Evolutionary conservation across 1,139 yeast genomes (phyloP).

Genomic region (Hansenula sp.): DNA sequence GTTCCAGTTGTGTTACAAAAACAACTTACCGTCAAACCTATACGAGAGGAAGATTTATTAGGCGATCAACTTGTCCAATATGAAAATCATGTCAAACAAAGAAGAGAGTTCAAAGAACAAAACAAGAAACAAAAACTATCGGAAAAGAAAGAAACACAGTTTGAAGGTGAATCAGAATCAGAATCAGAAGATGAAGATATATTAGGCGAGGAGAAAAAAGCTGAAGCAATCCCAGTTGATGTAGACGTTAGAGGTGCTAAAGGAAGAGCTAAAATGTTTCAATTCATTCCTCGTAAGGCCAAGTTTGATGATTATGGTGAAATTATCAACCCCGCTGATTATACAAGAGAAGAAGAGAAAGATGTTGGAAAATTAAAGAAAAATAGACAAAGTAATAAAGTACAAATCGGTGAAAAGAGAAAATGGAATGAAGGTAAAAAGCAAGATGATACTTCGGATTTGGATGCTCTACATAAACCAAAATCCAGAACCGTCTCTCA

Average conservation of each 20-base stretch:
- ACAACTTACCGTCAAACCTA: conserved; percentile 31
- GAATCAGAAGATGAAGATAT: conserved; percentile 28
- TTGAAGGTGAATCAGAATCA: conserved; percentile 31
- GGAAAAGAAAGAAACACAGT: conserved; percentile 25
- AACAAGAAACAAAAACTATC: conserved; percentile 22
- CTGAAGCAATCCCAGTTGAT: conserved; percentile 41
- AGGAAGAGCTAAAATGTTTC: conserved; percentile 77
- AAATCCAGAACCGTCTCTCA: conserved; percentile 36
- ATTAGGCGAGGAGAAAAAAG: conserved; percentile 17
- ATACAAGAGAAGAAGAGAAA: conserved; percentile 54
- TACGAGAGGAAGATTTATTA: conserved; percentile 45
- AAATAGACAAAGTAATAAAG: conserved; percentile 13
- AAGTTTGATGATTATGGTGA: conserved; percentile 87
- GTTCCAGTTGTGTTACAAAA: conserved; percentile 50
- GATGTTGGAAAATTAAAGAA: conserved; percentile 21
- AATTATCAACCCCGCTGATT: conserved; percentile 60
- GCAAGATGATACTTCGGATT: conserved; percentile 40
- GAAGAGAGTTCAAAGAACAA: conserved; percentile 28
- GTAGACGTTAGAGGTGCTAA: conserved; percentile 57
- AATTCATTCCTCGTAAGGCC: conserved; percentile 52
- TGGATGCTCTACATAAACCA: conserved; percentile 63
- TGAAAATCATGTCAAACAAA: conserved; percentile 38
- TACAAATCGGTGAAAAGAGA: conserved; percentile 24
- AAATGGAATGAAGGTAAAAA: conserved; percentile 27
- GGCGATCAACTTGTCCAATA: conserved; percentile 50